Conservation (phyloP, 1,139 yeast species). For the Arxiozyma slooffiae region DNA sequence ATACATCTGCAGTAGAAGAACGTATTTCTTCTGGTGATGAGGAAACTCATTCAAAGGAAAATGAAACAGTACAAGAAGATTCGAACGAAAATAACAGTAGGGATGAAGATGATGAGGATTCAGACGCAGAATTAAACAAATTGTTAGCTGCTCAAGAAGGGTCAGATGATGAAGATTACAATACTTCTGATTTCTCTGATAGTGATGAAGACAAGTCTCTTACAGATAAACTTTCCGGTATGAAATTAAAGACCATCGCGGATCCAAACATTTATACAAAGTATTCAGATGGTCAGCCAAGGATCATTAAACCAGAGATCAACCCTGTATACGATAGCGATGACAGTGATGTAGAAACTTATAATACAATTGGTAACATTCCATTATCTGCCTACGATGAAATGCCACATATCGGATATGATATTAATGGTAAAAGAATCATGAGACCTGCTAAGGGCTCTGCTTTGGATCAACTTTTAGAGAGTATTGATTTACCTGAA, state of each 20-base stretch:
- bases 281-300: slow-evolving; percentile 70
- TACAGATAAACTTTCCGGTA: slow-evolving; percentile 46
- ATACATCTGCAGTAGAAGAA: slow-evolving; percentile 16
- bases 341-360: slow-evolving; percentile 77
- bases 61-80: slow-evolving; percentile 10
- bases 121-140: slow-evolving; percentile 53
- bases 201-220: slow-evolving; percentile 42
- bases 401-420: slow-evolving; percentile 95
- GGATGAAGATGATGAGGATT: slow-evolving; percentile 37
- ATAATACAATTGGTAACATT: slow-evolving; percentile 84
- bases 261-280: slow-evolving; percentile 39
- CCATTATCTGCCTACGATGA: slow-evolving; percentile 92
- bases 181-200: slow-evolving; percentile 26
- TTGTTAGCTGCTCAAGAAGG: slow-evolving; percentile 44
- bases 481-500: slow-evolving; percentile 84
- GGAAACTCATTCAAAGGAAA: neutral
- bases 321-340: slow-evolving; percentile 89
- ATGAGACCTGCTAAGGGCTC: slow-evolving; percentile 98
- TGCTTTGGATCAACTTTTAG: slow-evolving; percentile 82
- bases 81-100: slow-evolving; percentile 22
- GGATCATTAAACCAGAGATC: slow-evolving; percentile 78
- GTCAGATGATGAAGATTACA: slow-evolving; percentile 27
- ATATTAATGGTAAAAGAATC: slow-evolving; percentile 91
- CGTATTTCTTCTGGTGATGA: slow-evolving; percentile 8
- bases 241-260: slow-evolving; percentile 43